A percentile compares a stretch with the other conserved stretches of the same genome.
Conservation (phyloP, 306 rosid species). For the Lathyrus sativus region DNA sequence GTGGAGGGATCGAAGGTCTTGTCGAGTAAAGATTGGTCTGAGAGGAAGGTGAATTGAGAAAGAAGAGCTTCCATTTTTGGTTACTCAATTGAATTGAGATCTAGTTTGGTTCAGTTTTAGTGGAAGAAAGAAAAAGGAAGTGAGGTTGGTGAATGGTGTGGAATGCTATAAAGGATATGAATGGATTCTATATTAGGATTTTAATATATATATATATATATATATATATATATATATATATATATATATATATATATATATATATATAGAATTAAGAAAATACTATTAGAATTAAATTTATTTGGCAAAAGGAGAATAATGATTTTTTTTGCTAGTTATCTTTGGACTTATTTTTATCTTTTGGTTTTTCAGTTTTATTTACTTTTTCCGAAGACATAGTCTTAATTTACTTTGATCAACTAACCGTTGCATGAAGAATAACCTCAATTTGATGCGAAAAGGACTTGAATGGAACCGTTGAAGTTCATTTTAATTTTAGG, state of each 20-base stretch:
- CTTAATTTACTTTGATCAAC: not conserved
- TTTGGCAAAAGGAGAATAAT: no score
- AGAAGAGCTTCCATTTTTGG: slow-evolving; percentile 73
- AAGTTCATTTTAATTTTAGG: slow-evolving; percentile 5
- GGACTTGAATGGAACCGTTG: slow-evolving; percentile 42
- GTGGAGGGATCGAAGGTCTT: slow-evolving; percentile 80
- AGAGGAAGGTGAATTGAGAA: slow-evolving; percentile 70
- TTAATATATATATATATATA: not conserved
- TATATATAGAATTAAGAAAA: no score
- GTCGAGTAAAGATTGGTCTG: slow-evolving; percentile 69
- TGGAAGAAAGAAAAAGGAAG: slow-evolving; percentile 13
- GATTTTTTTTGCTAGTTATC: no score
- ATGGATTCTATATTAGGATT: not conserved
- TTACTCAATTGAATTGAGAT: slow-evolving; percentile 29
- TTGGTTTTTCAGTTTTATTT: not conserved
- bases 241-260: no score
- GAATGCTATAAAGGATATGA: not conserved
- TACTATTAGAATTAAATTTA: no score
- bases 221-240: no score
- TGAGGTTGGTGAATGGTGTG: not conserved
- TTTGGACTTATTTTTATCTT: no score
- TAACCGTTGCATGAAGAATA: slow-evolving; percentile 27
- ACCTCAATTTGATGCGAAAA: slow-evolving; percentile 7
- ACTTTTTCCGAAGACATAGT: not conserved
- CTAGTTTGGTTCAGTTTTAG: slow-evolving; percentile 18